phyloP scores from a whole-genome alignment of 768 basidiomycete genomes.

The Gloeostereum incarnatum region DNA sequence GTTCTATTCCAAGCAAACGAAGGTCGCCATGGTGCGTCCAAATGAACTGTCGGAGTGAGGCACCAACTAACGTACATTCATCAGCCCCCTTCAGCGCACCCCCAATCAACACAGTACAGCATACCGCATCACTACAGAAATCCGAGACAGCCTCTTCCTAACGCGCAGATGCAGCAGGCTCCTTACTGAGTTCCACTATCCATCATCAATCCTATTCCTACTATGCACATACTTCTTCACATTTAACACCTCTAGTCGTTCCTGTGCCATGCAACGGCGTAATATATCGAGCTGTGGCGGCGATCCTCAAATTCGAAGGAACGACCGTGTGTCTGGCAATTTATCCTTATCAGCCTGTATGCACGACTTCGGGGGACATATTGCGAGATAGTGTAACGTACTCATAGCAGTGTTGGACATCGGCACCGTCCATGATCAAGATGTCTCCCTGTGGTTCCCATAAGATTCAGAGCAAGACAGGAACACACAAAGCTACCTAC shows the following conservation, averaged over 20 bases:
- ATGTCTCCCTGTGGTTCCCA: conserved; percentile 68
- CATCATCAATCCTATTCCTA: no score
- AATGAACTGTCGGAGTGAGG: no score
- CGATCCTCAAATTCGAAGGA: conserved; percentile 69
- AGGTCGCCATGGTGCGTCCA: conserved; percentile 20
- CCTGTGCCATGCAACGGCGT: conserved; percentile 19
- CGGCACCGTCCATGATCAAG: conserved; percentile 67
- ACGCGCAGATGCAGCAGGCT: no score
- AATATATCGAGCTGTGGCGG: conserved; percentile 70
- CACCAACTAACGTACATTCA: no score
- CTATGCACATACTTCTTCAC: no score
- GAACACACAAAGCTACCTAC: conserved; percentile 24
- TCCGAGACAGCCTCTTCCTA: no score
- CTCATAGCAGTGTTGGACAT: conserved; percentile 66
- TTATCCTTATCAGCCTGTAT: conserved; percentile 7
- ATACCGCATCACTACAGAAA: no score
- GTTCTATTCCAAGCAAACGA: conserved; percentile 62
- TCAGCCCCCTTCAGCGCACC: no score
- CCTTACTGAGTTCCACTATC: no score
- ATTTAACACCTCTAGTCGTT: no score
- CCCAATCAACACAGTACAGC: no score
- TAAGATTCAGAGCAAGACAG: conserved; percentile 4
- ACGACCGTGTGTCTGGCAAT: conserved; percentile 60
- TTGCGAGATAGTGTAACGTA: conserved; percentile 25
- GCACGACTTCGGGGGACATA: no score